phyloP scores from a whole-genome alignment of 148 eudicot genomes.

The Mesembryanthemum crystallinum region DNA sequence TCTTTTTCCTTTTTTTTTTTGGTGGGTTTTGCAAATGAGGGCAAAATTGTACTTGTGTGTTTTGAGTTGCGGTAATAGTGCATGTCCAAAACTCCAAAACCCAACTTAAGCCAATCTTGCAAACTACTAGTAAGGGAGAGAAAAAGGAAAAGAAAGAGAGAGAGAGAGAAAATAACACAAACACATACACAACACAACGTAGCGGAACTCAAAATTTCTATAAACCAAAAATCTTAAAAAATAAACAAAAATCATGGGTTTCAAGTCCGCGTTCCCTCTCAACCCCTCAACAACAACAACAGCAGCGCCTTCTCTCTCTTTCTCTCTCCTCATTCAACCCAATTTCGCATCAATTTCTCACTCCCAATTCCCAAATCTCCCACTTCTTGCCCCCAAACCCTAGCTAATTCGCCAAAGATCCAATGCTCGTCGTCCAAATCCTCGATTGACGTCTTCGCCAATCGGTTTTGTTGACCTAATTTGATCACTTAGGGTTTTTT shows the following conservation, averaged over 20 bases:
- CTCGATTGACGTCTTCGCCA: background rate
- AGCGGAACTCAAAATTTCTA: slow-evolving; percentile 35
- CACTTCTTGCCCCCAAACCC: slow-evolving; percentile 19
- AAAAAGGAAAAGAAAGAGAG: slow-evolving; percentile 9
- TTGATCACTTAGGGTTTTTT: background rate
- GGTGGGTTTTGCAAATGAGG: too few relatives aligned
- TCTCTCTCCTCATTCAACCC: slow-evolving; percentile 28
- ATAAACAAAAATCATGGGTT: slow-evolving; percentile 15
- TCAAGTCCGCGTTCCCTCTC: slow-evolving; percentile 39
- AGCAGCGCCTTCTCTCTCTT: slow-evolving; percentile 5
- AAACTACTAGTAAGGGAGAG: background rate
- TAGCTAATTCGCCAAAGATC: background rate
- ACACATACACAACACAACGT: slow-evolving; percentile 25
- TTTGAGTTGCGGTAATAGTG: background rate
- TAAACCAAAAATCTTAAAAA: slow-evolving; percentile 19
- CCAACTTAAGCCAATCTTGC: background rate
- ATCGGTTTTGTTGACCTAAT: slow-evolving; percentile 25
- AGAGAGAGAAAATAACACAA: slow-evolving; percentile 29
- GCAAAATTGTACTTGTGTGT: too few relatives aligned
- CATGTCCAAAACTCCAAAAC: background rate
- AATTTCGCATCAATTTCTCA: slow-evolving; percentile 25
- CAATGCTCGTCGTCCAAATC: background rate
- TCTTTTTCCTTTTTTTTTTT: too few relatives aligned
- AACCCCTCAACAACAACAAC: slow-evolving; percentile 20
- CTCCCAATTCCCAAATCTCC: slow-evolving; percentile 20